Evolutionary conservation across 2,329 filamentous ascomycete species (phyloP).

Genomic region (Cordyceps fumosorosea): DNA sequence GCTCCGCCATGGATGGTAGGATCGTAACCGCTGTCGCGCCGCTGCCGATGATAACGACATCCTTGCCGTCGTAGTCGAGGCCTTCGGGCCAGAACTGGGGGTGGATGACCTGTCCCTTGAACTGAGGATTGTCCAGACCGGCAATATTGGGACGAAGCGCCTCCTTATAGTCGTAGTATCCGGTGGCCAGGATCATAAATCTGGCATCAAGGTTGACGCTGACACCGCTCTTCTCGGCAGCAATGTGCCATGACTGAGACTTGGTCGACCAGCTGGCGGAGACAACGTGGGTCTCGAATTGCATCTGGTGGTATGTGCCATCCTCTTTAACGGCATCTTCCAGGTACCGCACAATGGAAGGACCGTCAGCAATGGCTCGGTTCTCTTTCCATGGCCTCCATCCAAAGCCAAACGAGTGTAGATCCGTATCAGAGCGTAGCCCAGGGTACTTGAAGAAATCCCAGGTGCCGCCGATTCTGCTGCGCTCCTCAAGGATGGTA

Average conservation of each 20-base stretch:
- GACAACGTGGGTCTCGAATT: neutral
- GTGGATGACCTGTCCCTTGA: constrained; percentile 58
- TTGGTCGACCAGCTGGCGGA: neutral
- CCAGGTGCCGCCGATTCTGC: constrained; percentile 64
- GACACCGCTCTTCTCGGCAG: neutral
- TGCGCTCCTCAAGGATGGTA: constrained; percentile 49
- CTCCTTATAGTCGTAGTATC: constrained; percentile 68
- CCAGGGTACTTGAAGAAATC: constrained; percentile 66
- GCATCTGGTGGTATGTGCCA: constrained; percentile 35
- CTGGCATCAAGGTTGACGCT: constrained; percentile 31
- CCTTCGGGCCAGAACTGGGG: constrained; percentile 72
- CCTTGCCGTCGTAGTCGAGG: constrained; percentile 59
- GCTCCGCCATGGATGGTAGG: constrained; percentile 60
- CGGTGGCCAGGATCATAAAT: constrained; percentile 52
- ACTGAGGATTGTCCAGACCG: constrained; percentile 58
- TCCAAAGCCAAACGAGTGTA: constrained; percentile 53
- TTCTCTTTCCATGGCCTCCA: constrained; percentile 60
- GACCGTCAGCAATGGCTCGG: constrained; percentile 42
- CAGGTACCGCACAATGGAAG: constrained; percentile 43
- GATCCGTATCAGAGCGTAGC: constrained; percentile 54
- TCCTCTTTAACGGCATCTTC: constrained; percentile 36
- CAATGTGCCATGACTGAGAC: neutral
- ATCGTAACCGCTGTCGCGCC: constrained; percentile 78
- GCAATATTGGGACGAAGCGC: constrained; percentile 57
- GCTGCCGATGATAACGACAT: constrained; percentile 67